Base-by-base conservation (phyloP, 2,329 filamentous ascomycete species). In the Clarireedia sp. region DNA sequence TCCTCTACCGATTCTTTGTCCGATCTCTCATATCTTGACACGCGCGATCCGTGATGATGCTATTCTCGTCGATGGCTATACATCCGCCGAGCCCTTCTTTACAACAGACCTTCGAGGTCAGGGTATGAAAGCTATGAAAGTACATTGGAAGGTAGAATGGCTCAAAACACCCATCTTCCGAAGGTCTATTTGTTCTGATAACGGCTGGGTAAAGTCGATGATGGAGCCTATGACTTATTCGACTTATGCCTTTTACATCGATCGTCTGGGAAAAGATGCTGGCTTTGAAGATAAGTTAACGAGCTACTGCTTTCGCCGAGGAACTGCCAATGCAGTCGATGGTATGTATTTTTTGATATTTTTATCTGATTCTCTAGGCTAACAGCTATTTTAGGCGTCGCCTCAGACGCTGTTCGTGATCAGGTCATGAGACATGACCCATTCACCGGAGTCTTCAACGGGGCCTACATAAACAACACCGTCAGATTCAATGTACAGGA, bases 81-180 rank as follows among this genome's bases (percentile, higher is more conserved):
- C 23, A 19, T 55, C 61, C 9, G 55, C 61, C 36, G 45, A 59
- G 43, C 58, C 60, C 23, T 64, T 65, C 52, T 64, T 63, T 26
- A 16, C 48, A 2, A 63, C 48, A 16, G 29, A 63, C 51, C 50
- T 63, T 16, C 6, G 36, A 46, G 38, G 24, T 44, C 19, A 57
- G 40, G 23, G 44, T 2, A 53, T 60, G 16, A 60, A 55, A 26
- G 57, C 56, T 12, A 55, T 63, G 3, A 59, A 58, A 52, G 57
- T 66, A 4, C 48, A 63, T 37, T 64, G 45, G 62, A 64, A 66
- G 55, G 54, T 48, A 45, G 48, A 60, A 40, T 57, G 29, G 60
- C 53, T 60, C 6, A 61, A 60, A 44, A 46, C 19, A 21, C 60
- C 54, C 7, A 48, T 64, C 48, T 66, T 66, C 37, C 57, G 57